A percentile compares a stretch with the other conserved stretches of the same genome.
These are phyloP conservation scores for Russula griseocarnosa DNA, from an alignment of 768 basidiomycete genomes.

Conservation along the genomic window DNA sequence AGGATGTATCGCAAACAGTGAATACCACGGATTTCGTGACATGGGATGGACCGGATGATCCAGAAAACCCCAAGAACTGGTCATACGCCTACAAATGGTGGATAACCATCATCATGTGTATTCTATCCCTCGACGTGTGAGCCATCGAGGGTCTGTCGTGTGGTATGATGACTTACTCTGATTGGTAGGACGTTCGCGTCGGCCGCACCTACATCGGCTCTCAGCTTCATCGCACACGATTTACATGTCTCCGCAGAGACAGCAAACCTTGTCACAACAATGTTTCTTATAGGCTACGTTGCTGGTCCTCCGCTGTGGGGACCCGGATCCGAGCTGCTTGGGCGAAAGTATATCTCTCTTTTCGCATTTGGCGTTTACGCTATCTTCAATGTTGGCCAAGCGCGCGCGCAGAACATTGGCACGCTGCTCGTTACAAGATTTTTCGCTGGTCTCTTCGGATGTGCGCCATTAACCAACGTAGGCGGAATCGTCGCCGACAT, in stretches of 20 bases:
- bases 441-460: neutral
- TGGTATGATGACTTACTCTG: neutral
- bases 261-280: neutral
- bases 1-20: neutral
- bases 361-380: neutral
- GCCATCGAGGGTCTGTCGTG: neutral
- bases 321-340: neutral
- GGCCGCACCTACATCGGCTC: neutral
- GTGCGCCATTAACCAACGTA: neutral
- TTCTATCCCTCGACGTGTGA: neutral
- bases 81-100: neutral
- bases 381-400: neutral
- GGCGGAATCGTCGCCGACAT: neutral
- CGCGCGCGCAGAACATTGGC: neutral
- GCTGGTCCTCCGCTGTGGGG: neutral
- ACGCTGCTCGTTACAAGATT: neutral
- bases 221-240: neutral
- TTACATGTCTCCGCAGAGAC: neutral
- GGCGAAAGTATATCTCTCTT: neutral
- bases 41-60: neutral
- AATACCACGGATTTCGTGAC: neutral
- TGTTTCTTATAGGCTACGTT: neutral
- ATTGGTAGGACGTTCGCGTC: neutral
- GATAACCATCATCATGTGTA: neutral
- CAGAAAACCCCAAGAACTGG: neutral